Evolutionary conservation across 2,329 filamentous ascomycete genomes (phyloP).

Genomic region (Botrytis cinerea): DNA sequence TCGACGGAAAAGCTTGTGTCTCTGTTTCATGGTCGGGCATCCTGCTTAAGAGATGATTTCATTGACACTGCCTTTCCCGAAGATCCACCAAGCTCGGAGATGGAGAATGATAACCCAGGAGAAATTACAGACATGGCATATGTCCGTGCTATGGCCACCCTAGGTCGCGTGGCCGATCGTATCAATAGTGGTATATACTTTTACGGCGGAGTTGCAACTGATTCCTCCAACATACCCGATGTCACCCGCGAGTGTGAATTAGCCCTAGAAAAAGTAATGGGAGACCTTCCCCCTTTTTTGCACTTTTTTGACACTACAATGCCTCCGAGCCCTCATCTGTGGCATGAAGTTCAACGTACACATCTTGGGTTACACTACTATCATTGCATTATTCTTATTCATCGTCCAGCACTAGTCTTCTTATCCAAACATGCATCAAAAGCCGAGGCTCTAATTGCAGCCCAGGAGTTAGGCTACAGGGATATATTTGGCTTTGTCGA

Average conservation of each 20-base stretch:
- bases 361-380: background rate
- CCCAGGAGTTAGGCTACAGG: background rate
- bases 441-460: background rate
- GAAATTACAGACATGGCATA: slow-evolving; percentile 5
- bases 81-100: background rate
- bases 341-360: background rate
- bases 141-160: background rate
- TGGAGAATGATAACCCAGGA: background rate
- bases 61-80: slow-evolving; percentile 9
- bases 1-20: slow-evolving; percentile 2
- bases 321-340: background rate
- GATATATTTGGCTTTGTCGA: background rate
- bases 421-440: background rate
- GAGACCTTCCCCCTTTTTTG: background rate
- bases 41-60: background rate
- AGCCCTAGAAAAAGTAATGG: background rate
- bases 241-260: background rate
- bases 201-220: background rate
- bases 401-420: background rate
- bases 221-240: background rate
- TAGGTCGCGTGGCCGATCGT: background rate
- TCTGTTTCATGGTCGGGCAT: background rate
- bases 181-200: background rate
- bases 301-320: background rate
- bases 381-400: background rate